Evolutionary conservation across 257 asterid species (phyloP).

Genomic region (Solanum phureja): DNA sequence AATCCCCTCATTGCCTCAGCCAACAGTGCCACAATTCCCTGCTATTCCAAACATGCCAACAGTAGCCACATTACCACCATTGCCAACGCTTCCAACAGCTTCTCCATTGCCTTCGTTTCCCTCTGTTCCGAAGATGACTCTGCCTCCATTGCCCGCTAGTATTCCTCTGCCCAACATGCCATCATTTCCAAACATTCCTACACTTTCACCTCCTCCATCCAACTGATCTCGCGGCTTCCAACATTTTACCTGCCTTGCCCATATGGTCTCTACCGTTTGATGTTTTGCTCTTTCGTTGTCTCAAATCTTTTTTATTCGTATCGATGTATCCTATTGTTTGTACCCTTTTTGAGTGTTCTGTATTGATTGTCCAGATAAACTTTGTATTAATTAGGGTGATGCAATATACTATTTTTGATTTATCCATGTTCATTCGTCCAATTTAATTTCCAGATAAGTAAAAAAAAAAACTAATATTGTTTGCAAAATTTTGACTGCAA

Average conservation of each 20-base stretch:
- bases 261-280: background rate
- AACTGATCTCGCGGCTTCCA: background rate
- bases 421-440: background rate
- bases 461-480: background rate
- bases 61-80: background rate
- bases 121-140: background rate
- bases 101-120: background rate
- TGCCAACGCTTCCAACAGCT: background rate
- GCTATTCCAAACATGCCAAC: background rate
- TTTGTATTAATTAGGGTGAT: background rate
- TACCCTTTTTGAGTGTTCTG: background rate
- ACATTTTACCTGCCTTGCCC: background rate
- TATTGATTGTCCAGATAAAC: background rate
- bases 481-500: background rate
- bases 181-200: background rate
- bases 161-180: background rate
- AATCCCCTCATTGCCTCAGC: background rate
- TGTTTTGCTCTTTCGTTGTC: background rate
- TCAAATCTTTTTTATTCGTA: background rate
- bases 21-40: background rate
- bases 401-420: background rate
- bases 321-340: background rate
- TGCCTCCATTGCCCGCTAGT: background rate
- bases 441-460: background rate
- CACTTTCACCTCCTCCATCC: background rate